Conservation (phyloP, 495 filamentous ascomycete species). For the Penicillium canescens region DNA sequence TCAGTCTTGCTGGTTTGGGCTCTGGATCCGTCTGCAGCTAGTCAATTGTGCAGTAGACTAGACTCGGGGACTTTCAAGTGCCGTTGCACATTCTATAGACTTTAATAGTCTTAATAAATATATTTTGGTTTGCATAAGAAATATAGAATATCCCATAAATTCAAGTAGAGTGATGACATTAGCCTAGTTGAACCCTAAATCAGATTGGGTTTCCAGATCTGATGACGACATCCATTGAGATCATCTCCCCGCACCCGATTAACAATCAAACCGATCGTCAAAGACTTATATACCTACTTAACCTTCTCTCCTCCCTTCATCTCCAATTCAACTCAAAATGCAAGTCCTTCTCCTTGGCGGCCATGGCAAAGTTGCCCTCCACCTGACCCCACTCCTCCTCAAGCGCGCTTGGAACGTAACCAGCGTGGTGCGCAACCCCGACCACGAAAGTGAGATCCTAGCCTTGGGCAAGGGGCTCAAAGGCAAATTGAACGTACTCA, state of each 20-base stretch:
- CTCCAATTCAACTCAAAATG: constrained; percentile 26
- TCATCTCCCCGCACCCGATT: neutral
- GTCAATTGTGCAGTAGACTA: neutral
- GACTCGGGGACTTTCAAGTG: neutral
- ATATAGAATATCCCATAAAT: too few relatives aligned
- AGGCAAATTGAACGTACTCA: constrained; percentile 59
- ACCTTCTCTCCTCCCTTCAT: too few relatives aligned
- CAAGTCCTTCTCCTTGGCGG: constrained; percentile 76
- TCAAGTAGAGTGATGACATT: too few relatives aligned
- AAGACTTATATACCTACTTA: too few relatives aligned
- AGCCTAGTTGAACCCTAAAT: neutral
- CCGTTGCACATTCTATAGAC: neutral
- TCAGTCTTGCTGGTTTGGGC: neutral
- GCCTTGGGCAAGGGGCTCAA: constrained; percentile 53
- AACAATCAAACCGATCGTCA: too few relatives aligned
- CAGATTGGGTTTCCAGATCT: neutral
- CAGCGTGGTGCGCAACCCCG: constrained; percentile 71
- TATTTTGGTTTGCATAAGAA: too few relatives aligned
- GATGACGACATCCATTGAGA: neutral
- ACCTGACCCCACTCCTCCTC: constrained; percentile 76
- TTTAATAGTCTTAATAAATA: too few relatives aligned
- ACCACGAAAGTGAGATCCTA: constrained; percentile 63
- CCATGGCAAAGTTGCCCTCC: constrained; percentile 75
- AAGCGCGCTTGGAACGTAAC: constrained; percentile 72
- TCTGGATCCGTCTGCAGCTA: neutral